Evolutionary conservation across 768 basidiomycete species (phyloP).

Genomic region (Suillus occidentalis): DNA sequence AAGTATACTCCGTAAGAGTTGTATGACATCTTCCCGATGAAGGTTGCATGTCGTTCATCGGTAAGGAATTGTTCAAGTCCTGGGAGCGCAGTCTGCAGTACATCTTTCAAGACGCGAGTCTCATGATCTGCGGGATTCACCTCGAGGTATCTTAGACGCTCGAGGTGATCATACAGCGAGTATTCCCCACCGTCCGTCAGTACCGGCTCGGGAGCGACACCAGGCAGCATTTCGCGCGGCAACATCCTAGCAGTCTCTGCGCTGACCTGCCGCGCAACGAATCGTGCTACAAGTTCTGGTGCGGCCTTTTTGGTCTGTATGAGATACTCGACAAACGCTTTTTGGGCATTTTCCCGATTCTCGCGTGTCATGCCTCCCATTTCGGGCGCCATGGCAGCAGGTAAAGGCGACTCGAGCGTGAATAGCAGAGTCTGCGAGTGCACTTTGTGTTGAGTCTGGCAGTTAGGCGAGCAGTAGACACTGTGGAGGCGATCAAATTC

Average conservation of each 20-base stretch:
- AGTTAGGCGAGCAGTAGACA: conserved; percentile 73
- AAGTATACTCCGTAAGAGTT: conserved; percentile 76
- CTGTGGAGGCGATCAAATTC: conserved; percentile 54
- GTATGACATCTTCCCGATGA: conserved; percentile 72
- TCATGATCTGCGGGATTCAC: conserved; percentile 50
- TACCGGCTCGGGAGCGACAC: conserved; percentile 17
- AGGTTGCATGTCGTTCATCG: conserved; percentile 57
- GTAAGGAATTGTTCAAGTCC: conserved; percentile 73
- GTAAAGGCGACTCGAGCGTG: conserved; percentile 61
- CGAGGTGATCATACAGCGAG: conserved; percentile 71
- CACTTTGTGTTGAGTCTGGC: conserved; percentile 52
- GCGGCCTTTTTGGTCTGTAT: conserved; percentile 46
- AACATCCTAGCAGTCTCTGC: conserved; percentile 61
- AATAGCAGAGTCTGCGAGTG: conserved; percentile 74
- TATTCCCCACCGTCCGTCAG: conserved; percentile 53
- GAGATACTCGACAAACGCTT: conserved; percentile 54
- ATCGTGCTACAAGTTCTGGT: conserved; percentile 64
- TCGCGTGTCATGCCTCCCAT: conserved; percentile 35
- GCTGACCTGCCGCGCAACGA: conserved; percentile 71
- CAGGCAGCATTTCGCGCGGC: conserved; percentile 22
- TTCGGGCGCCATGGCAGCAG: conserved; percentile 39
- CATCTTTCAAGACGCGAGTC: conserved; percentile 46
- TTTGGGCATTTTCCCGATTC: conserved; percentile 58
- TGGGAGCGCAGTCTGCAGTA: conserved; percentile 62
- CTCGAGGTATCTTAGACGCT: conserved; percentile 70